phyloP scores from a whole-genome alignment of 2,329 filamentous ascomycete species.

The Calonectria hawksworthii region DNA sequence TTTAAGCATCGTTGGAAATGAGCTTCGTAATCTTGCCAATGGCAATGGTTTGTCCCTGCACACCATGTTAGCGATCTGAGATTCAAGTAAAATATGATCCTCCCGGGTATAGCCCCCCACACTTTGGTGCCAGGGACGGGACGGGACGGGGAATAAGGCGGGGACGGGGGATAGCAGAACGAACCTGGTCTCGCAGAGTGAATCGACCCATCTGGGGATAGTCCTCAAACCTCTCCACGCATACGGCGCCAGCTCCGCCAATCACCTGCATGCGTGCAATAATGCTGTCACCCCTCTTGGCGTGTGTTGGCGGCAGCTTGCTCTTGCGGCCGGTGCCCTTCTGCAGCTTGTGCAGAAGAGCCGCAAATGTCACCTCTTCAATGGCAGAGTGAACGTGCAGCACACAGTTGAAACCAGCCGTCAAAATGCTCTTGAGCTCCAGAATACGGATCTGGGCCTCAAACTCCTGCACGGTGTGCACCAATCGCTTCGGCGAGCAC shows the following conservation, averaged over 20 bases:
- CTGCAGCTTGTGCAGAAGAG: slow-evolving; percentile 92
- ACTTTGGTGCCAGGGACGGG: slow-evolving; percentile 26
- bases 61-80: slow-evolving; percentile 45
- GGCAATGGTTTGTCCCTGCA: slow-evolving; percentile 95
- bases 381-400: slow-evolving; percentile 97
- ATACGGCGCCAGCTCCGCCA: slow-evolving; percentile 87
- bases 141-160: slow-evolving; percentile 14
- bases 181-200: slow-evolving; percentile 88
- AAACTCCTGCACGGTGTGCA: slow-evolving; percentile 90
- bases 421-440: slow-evolving; percentile 93
- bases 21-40: slow-evolving; percentile 99
- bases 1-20: slow-evolving; percentile 57
- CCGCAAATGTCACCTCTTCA: slow-evolving; percentile 94
- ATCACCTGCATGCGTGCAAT: slow-evolving; percentile 93
- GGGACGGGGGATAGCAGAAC: slow-evolving; percentile 42
- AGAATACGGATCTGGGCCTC: slow-evolving; percentile 97
- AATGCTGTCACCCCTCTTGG: slow-evolving; percentile 84
- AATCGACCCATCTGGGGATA: slow-evolving; percentile 95
- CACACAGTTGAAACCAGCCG: slow-evolving; percentile 97
- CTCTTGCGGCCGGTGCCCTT: slow-evolving; percentile 95
- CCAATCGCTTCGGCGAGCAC: slow-evolving; percentile 92
- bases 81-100: slow-evolving; percentile 26
- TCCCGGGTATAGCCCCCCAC: slow-evolving; percentile 17
- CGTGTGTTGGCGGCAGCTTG: slow-evolving; percentile 93
- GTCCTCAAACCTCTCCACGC: slow-evolving; percentile 94